Evolutionary conservation across 2,329 filamentous ascomycete genomes (phyloP).

Genomic region (Peltaster fructicola): DNA sequence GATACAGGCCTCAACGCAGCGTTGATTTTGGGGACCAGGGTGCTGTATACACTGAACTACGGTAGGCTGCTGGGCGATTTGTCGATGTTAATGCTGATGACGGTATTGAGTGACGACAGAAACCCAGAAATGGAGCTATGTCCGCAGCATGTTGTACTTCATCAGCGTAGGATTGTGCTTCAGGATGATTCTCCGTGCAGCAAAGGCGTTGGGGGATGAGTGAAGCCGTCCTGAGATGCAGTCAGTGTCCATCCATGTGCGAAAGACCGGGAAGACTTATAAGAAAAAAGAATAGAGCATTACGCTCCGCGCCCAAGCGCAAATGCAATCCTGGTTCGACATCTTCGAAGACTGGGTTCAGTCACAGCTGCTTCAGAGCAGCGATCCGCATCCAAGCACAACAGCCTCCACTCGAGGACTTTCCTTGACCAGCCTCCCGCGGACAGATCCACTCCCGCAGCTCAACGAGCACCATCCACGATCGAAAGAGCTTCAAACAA

Average conservation of each 20-base stretch:
- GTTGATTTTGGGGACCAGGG: slow-evolving; percentile 20
- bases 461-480: no score
- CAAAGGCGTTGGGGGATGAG: slow-evolving; percentile 10
- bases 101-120: slow-evolving; percentile 13
- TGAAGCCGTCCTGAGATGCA: slow-evolving; percentile 4
- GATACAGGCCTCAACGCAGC: slow-evolving; percentile 19
- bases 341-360: no score
- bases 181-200: slow-evolving; percentile 15
- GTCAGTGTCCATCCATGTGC: slow-evolving; percentile 9
- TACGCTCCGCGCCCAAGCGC: slow-evolving; percentile 8
- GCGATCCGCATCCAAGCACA: no score
- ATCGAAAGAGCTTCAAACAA: no score
- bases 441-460: no score
- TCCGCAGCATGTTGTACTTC: slow-evolving; percentile 17
- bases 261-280: slow-evolving; percentile 20
- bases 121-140: slow-evolving; percentile 9
- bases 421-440: no score
- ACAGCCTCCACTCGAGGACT: no score
- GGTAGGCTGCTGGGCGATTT: no score
- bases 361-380: no score
- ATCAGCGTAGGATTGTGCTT: slow-evolving; percentile 15
- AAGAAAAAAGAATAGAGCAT: slow-evolving; percentile 19
- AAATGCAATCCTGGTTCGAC: slow-evolving; percentile 3
- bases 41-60: slow-evolving; percentile 23
- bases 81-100: no score